A percentile compares a stretch with the other conserved stretches of the same genome.
phyloP scores from a whole-genome alignment of 805 yeast species.

The Ogataea neopini region DNA sequence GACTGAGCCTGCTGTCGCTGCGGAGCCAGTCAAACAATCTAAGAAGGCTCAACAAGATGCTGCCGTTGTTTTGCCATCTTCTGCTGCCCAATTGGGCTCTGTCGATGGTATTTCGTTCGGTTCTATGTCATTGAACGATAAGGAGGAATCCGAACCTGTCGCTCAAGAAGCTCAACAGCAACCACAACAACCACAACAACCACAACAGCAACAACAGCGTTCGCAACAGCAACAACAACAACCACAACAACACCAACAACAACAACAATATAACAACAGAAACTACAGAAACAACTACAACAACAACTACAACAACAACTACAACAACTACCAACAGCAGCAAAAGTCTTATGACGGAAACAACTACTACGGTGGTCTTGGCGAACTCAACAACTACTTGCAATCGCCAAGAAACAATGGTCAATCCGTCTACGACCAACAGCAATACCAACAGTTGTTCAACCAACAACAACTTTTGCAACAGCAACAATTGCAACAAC shows the following conservation, averaged over 20 bases:
- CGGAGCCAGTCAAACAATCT: constrained; percentile 11
- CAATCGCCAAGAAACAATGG: constrained; percentile 27
- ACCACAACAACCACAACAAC: constrained; percentile 21
- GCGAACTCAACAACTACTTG: constrained; percentile 30
- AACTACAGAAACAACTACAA: constrained; percentile 21
- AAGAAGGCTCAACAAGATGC: constrained; percentile 24
- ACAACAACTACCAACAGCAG: constrained; percentile 21
- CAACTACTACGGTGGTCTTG: constrained; percentile 26
- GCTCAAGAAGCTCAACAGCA: constrained; percentile 15
- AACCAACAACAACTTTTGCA: constrained; percentile 24
- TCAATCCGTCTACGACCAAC: constrained; percentile 28
- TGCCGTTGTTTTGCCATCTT: constrained; percentile 48
- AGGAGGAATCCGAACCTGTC: constrained; percentile 33
- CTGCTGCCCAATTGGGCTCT: constrained; percentile 44
- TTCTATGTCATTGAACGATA: constrained; percentile 50
- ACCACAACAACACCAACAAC: constrained; percentile 25
- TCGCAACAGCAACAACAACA: constrained; percentile 18
- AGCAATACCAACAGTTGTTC: constrained; percentile 27
- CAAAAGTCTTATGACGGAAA: constrained; percentile 21
- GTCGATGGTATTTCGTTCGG: constrained; percentile 58
- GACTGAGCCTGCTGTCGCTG: constrained; percentile 4
- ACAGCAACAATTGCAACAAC: constrained; percentile 22
- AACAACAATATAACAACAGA: constrained; percentile 23
- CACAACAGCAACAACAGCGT: constrained; percentile 22
- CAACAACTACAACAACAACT: constrained; percentile 18